Conservation (phyloP, 192 early-diverging fungal genomes). For the Coemansia sp. region DNA sequence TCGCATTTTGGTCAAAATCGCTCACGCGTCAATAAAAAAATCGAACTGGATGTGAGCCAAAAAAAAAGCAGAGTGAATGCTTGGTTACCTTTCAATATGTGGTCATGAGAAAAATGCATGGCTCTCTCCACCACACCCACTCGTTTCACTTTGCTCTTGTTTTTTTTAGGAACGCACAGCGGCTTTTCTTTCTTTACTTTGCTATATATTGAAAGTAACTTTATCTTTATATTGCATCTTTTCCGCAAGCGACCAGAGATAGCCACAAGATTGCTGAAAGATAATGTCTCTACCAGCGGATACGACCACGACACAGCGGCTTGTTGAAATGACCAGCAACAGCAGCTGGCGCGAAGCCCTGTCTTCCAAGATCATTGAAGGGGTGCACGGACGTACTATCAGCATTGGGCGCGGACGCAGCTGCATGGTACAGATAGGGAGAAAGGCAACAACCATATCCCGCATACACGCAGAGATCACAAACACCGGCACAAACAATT, state of each 20-base stretch:
- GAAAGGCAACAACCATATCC: constrained; percentile 44
- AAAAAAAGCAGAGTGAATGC: too few relatives aligned
- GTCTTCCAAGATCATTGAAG: constrained; percentile 33
- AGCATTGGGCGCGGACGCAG: constrained; percentile 49
- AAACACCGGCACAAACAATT: constrained; percentile 13
- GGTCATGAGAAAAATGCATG: too few relatives aligned
- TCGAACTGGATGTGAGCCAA: too few relatives aligned
- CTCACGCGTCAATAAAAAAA: too few relatives aligned
- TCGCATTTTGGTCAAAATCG: too few relatives aligned
- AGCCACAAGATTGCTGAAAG: background rate
- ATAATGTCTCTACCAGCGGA: background rate
- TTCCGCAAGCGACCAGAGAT: background rate
- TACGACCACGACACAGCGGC: background rate
- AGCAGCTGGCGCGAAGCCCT: constrained; percentile 34
- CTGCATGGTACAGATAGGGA: constrained; percentile 43
- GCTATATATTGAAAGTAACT: background rate
- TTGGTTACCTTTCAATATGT: too few relatives aligned
- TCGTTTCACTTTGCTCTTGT: background rate
- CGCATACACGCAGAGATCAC: constrained; percentile 45
- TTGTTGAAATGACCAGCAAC: background rate
- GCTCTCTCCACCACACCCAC: too few relatives aligned
- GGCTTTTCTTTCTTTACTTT: background rate
- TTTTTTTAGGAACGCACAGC: background rate
- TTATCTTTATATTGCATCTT: too few relatives aligned
- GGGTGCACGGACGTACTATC: constrained; percentile 27